Evolutionary conservation across 768 basidiomycete species (phyloP), one percentile per base, ranked within the genome.

Genomic region (Termitomyces titanicus): DNA sequence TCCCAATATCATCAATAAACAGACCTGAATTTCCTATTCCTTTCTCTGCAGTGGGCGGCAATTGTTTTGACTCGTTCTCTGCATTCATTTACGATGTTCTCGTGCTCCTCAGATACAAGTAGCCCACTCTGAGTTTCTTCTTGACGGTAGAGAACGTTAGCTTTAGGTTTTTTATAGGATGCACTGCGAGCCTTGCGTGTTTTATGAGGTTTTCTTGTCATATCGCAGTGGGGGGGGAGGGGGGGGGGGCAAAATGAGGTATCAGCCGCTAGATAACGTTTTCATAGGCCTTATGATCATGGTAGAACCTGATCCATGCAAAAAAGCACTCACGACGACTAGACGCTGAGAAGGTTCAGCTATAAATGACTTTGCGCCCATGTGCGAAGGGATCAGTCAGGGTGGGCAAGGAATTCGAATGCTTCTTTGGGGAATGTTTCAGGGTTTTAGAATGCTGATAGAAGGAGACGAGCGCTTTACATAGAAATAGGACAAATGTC

Each of bases 21-120:
- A 29, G 27, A 81, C 80, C 82, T 68, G 64, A 80, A 82, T 56
- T 77, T 79, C 35, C 79, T 64, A 58, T 83, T 83, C 55, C 72
- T 75, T 3, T 63, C 64, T 42, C 75, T 65, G 52, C 82, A 83
- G 22, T 78, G 71, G 18, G 61, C 69, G 0, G 77, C 73, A 40
- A 83, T 81, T 12, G 68, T 64, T 13, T 68, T 66, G 9, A 83
- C 82, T 51, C 69, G 75, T 4, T 68, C 65, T 55, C 73, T 73
- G 56, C 79, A 79, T 12, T 78, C 71, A n/a, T 70, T 70, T 42
- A 77, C 65, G 3, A 79, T 80, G 47, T 72, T 74, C n/a, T 75
- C 65, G 20, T 79, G 65, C 55, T 81, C 78, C 10, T 71, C 67
- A 1, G 76, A 77, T 9, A 80, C 73, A 0, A 76, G 66, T 5